Conservation (phyloP, 441 rosid species). For the Erysimum cheiri region DNA sequence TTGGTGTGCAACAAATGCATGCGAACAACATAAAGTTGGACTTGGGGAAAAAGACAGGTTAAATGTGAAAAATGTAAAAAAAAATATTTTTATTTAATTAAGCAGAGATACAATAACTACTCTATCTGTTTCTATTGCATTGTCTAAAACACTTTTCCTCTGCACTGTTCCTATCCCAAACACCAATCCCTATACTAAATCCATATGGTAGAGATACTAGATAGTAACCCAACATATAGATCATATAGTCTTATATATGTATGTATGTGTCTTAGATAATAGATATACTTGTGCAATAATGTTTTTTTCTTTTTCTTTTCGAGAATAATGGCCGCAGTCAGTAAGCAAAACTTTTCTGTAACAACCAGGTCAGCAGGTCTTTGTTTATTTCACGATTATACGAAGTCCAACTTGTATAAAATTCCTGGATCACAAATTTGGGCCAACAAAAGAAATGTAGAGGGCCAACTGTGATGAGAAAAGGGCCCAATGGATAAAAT, state of each 20-base stretch:
- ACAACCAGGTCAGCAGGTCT: background rate
- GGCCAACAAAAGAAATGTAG: conserved; percentile 1
- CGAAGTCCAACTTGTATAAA: background rate
- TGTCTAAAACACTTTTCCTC: conserved; percentile 27
- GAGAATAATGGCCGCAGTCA: background rate
- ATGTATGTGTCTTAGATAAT: too few species aligned
- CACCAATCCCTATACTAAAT: conserved; percentile 43
- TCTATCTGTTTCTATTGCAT: background rate
- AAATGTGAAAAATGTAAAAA: background rate
- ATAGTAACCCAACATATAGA: conserved; percentile 22
- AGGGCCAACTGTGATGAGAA: background rate
- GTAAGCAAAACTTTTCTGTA: conserved; percentile 3
- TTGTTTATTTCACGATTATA: background rate
- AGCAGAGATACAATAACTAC: conserved; percentile 12
- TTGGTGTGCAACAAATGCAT: conserved; percentile 7
- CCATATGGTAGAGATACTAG: conserved; percentile 26
- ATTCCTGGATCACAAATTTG: conserved; percentile 15
- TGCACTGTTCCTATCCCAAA: conserved; percentile 40
- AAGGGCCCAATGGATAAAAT: conserved; percentile 11
- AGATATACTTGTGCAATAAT: background rate
- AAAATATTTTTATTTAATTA: too few species aligned
- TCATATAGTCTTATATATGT: too few species aligned
- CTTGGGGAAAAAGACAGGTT: background rate
- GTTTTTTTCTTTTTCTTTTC: background rate
- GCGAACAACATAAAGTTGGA: background rate